Evolutionary conservation across 2,329 filamentous ascomycete genomes (phyloP).

Genomic region (Herpotrichia juniperi): DNA sequence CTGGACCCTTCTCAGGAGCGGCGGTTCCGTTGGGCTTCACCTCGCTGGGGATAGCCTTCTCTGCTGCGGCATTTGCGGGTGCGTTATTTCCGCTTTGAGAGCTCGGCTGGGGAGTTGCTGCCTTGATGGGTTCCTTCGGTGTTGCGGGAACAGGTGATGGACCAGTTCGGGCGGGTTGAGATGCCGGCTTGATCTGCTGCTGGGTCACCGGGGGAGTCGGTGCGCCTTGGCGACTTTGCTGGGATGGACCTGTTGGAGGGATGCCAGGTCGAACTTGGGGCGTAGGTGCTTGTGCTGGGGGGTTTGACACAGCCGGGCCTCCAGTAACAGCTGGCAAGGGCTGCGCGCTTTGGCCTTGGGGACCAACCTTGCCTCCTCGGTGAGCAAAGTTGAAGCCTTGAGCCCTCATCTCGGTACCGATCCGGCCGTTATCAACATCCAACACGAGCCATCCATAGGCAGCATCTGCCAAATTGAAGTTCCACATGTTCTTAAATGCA

Average conservation of each 20-base stretch:
- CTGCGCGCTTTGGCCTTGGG: slow-evolving; percentile 44
- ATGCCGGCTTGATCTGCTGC: slow-evolving; percentile 43
- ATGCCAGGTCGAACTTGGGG: slow-evolving; percentile 37
- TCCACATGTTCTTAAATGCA: slow-evolving; percentile 99
- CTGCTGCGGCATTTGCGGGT: slow-evolving; percentile 42
- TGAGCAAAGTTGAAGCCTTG: slow-evolving; percentile 99
- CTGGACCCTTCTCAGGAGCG: slow-evolving; percentile 45
- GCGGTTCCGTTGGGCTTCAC: slow-evolving; percentile 58
- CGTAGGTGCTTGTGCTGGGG: slow-evolving; percentile 45
- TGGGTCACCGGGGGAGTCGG: slow-evolving; percentile 44
- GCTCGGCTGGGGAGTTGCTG: slow-evolving; percentile 56
- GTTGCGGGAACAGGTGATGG: slow-evolving; percentile 50
- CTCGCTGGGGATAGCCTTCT: slow-evolving; percentile 50
- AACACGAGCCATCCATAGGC: slow-evolving; percentile 95
- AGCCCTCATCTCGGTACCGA: slow-evolving; percentile 97
- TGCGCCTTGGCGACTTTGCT: slow-evolving; percentile 38
- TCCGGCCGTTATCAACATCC: slow-evolving; percentile 92
- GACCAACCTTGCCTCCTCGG: slow-evolving; percentile 74
- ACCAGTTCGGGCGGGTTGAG: slow-evolving; percentile 44
- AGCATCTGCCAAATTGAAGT: slow-evolving; percentile 97
- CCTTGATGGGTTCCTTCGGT: slow-evolving; percentile 55
- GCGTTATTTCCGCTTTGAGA: slow-evolving; percentile 31
- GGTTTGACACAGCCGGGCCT: slow-evolving; percentile 48
- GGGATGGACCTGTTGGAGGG: slow-evolving; percentile 40
- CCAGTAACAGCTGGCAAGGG: slow-evolving; percentile 42